Evolutionary conservation across 1,284 basidiomycete genomes (phyloP).

Genomic region (Rhodotorula sp.): DNA sequence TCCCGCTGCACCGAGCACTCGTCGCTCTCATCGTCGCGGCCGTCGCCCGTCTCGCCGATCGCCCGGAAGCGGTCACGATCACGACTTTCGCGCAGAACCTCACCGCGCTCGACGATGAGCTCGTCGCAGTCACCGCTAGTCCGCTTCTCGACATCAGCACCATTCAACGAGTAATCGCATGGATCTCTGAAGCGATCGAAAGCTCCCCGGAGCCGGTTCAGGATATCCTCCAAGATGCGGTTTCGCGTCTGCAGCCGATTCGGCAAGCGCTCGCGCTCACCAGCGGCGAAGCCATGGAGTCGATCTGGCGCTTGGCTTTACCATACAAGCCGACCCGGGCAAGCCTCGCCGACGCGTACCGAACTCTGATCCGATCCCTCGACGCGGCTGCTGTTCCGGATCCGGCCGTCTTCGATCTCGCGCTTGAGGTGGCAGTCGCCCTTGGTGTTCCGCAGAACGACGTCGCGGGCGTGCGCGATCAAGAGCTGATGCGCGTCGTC

Average conservation of each 20-base stretch:
- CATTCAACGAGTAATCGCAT: slow-evolving; percentile 50
- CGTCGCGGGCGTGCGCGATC: neutral
- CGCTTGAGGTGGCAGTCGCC: neutral
- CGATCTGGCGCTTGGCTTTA: slow-evolving; percentile 51
- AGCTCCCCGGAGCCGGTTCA: slow-evolving; percentile 29
- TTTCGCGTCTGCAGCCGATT: slow-evolving; percentile 39
- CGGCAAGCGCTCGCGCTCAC: slow-evolving; percentile 48
- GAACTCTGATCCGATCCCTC: slow-evolving; percentile 3
- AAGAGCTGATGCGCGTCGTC: slow-evolving; percentile 8
- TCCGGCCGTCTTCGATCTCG: neutral
- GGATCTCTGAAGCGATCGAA: slow-evolving; percentile 47
- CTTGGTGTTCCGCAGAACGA: neutral
- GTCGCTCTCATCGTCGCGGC: neutral
- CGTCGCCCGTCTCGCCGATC: slow-evolving; percentile 10
- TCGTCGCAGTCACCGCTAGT: slow-evolving; percentile 46
- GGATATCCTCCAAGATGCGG: slow-evolving; percentile 23
- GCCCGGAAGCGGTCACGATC: slow-evolving; percentile 14
- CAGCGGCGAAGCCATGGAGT: slow-evolving; percentile 50
- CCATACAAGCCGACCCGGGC: slow-evolving; percentile 22
- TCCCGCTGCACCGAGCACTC: slow-evolving; percentile 23
- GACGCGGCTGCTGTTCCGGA: neutral
- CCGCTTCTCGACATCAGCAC: slow-evolving; percentile 53
- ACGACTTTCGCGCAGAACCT: slow-evolving; percentile 9
- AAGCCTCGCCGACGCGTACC: slow-evolving; percentile 23
- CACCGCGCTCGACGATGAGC: slow-evolving; percentile 31